Conservation (phyloP, 306 rosid species). For the Vachellia collinsii region DNA sequence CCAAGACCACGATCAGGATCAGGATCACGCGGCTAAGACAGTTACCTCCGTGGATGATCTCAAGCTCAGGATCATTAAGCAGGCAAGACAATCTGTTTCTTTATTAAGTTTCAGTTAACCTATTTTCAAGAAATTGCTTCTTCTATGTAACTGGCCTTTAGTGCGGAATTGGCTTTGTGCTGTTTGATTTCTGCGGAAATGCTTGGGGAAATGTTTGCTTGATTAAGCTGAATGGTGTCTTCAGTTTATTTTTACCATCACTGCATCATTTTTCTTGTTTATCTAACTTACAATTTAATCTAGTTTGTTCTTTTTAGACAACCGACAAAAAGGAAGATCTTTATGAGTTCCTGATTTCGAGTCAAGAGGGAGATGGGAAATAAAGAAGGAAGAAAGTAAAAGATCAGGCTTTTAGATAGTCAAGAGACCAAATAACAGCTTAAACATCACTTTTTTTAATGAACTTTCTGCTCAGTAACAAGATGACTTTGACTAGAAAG, state of each 20-base stretch:
- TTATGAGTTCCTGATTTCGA: not conserved
- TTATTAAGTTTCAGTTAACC: not conserved
- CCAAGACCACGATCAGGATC: slow-evolving; percentile 17
- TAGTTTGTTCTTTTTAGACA: not conserved
- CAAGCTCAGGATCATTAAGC: slow-evolving; percentile 74
- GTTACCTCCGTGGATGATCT: slow-evolving; percentile 73
- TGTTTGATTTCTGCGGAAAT: slow-evolving; percentile 22
- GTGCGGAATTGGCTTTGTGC: not conserved
- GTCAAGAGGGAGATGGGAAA: not conserved
- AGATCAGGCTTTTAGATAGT: not conserved
- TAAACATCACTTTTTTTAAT: not conserved
- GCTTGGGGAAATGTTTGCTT: not conserved
- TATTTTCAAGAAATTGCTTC: not conserved
- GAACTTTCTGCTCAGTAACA: not conserved
- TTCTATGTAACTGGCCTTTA: not conserved
- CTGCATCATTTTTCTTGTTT: not conserved
- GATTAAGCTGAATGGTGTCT: slow-evolving; percentile 5
- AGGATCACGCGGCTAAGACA: slow-evolving; percentile 46
- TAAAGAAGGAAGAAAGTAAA: not conserved
- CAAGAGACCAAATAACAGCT: too few relatives aligned
- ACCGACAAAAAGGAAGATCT: not conserved
- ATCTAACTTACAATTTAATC: not conserved
- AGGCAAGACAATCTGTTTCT: slow-evolving; percentile 47
- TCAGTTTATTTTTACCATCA: not conserved
- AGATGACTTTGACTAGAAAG: not conserved